phyloP scores from a whole-genome alignment of 23 red algal species.

The Gracilaria domingensis region DNA sequence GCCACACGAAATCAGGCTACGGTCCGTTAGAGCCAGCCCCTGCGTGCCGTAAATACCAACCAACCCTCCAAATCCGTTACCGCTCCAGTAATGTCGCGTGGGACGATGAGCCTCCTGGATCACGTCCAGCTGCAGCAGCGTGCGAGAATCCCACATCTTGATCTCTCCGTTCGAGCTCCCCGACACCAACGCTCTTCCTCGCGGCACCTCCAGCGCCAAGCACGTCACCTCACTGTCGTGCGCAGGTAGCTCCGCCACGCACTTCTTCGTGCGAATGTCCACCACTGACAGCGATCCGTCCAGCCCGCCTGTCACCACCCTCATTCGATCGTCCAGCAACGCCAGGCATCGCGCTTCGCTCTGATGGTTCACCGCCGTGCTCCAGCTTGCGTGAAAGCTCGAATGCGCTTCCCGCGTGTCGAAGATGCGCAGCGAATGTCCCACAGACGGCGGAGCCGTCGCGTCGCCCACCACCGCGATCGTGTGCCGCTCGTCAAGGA shows the following conservation, averaged over 20 bases:
- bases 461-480: constrained; percentile 86
- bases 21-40: constrained; percentile 72
- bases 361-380: constrained; percentile 64
- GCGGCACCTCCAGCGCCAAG: constrained; percentile 69
- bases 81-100: constrained; percentile 80
- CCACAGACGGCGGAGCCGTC: constrained; percentile 53
- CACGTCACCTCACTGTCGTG: constrained; percentile 86
- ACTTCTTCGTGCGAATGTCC: constrained; percentile 74
- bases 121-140: constrained; percentile 73
- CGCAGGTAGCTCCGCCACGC: constrained; percentile 80
- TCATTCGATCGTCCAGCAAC: constrained; percentile 81
- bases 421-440: constrained; percentile 78
- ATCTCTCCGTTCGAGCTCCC: constrained; percentile 77
- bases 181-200: constrained; percentile 78
- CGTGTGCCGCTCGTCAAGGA: constrained; percentile 83
- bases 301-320: constrained; percentile 85
- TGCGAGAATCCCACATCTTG: constrained; percentile 87
- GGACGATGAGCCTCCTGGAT: constrained; percentile 72
- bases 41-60: constrained; percentile 75
- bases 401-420: constrained; percentile 76
- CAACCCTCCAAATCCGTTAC: constrained; percentile 76
- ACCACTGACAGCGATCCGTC: constrained; percentile 84
- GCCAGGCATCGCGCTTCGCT: constrained; percentile 75
- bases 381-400: constrained; percentile 64
- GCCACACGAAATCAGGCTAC: constrained; percentile 75